Conservation (phyloP, 352 stramenopile species). For the Phytopythium vexans region DNA sequence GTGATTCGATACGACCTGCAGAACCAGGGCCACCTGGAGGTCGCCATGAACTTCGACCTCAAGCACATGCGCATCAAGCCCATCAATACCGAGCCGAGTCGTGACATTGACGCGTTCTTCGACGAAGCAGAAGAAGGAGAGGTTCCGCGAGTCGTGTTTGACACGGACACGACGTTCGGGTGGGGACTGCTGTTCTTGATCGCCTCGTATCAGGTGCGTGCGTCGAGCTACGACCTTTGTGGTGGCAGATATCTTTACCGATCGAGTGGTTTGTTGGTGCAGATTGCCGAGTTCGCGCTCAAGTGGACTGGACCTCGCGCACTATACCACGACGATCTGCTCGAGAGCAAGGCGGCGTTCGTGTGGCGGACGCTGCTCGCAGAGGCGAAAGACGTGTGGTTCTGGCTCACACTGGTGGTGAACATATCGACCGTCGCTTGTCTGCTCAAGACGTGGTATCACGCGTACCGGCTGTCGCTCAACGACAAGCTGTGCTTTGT, state of each 20-base stretch:
- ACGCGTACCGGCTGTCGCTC: slow-evolving; percentile 51
- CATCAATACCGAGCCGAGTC: not conserved
- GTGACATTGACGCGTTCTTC: slow-evolving; percentile 3
- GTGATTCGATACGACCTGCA: slow-evolving; percentile 65
- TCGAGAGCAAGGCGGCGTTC: slow-evolving; percentile 12
- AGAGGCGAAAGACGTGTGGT: slow-evolving; percentile 56
- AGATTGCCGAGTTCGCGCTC: slow-evolving; percentile 40
- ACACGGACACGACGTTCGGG: slow-evolving; percentile 38
- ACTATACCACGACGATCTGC: no score
- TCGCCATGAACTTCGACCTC: slow-evolving; percentile 58
- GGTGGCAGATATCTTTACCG: not conserved
- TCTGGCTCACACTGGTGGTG: slow-evolving; percentile 48
- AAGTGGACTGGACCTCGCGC: slow-evolving; percentile 21
- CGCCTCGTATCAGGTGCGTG: slow-evolving; percentile 42
- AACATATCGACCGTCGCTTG: slow-evolving; percentile 55
- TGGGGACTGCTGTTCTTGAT: slow-evolving; percentile 40
- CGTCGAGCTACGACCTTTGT: not conserved
- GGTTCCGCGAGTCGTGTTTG: slow-evolving; percentile 47
- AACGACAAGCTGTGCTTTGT: slow-evolving; percentile 51
- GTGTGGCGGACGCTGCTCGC: slow-evolving; percentile 10
- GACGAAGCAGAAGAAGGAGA: not conserved
- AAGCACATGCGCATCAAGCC: slow-evolving; percentile 18
- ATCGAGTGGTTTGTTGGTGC: slow-evolving; percentile 4
- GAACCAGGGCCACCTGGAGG: slow-evolving; percentile 68
- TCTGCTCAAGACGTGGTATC: slow-evolving; percentile 46